Base-by-base conservation (phyloP, 257 asterid genomes). In the Ehretia macrophylla region DNA sequence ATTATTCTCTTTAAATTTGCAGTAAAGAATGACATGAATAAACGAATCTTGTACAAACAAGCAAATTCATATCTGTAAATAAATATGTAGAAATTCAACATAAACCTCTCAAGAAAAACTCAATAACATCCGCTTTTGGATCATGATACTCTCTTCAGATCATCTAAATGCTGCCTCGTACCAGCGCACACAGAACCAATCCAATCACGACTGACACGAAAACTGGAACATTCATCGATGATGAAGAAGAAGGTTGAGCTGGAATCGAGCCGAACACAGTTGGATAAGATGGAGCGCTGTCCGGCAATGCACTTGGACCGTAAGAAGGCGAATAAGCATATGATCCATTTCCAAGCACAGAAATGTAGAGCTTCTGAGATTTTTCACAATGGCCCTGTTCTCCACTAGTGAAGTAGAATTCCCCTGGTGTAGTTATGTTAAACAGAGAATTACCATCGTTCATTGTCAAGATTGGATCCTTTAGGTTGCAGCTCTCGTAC, bases 361-460 rank as follows among this genome's bases (percentile, higher is more conserved):
- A 78, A 37, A 92, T 60, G 32, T 83, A 93, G 35, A 92, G 79
- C 67, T 92, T 88, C 73, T 84, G 97, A 0, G 65, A 68, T 57
- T 92, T 88, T 0, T 20, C 64, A 50, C 96, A 92, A 68, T 74
- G 90, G 0, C 95, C 95, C 17, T 72, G 68, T 13, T 38, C 79
- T 19, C 89, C 97, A 71, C 99, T 88, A 10, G 88, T 86, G 83
- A 92, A 92, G 84, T 72, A 92, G 5, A 65, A 86, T 32, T 78
- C 73, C 10, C 96, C 97, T 0, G 82, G 58, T 14, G 8, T 54
- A 0, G 91, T 86, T 9, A 92, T 78, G 17, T 88, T 88, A 83
- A 84, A 88, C 3, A 84, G 55, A 5, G 97, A 88, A 67, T 92
- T 88, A 8, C 99, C 99, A 65, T 92, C 70, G 53, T 85, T 71